Evolutionary conservation across 139 green algal genomes (phyloP).

Genomic region (Eudorina sp.): DNA sequence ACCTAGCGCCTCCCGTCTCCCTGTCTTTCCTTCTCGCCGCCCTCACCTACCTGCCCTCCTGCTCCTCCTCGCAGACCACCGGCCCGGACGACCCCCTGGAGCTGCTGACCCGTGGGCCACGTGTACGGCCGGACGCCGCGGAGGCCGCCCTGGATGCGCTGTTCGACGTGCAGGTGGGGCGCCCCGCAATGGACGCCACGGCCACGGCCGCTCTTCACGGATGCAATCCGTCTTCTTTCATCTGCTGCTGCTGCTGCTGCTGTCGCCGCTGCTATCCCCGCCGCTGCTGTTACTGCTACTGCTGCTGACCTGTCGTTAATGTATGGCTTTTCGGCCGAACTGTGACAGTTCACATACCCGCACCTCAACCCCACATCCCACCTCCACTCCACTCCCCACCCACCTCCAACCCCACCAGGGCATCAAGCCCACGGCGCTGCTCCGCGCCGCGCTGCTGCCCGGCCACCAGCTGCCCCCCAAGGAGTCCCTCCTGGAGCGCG

Average conservation of each 20-base stretch:
- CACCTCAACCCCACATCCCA: too few species aligned
- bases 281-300: too few species aligned
- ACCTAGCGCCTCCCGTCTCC: too few species aligned
- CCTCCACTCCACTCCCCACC: not conserved
- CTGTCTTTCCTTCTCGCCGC: not conserved
- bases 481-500: not conserved
- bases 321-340: too few species aligned
- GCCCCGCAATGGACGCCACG: too few species aligned
- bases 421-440: not conserved
- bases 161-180: conserved; percentile 24
- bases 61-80: not conserved
- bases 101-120: conserved; percentile 24
- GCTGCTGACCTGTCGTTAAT: too few species aligned
- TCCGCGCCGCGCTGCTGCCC: conserved; percentile 34
- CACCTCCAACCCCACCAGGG: not conserved
- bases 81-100: conserved; percentile 44
- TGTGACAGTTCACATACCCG: too few species aligned
- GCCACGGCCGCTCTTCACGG: too few species aligned
- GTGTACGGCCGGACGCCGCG: not conserved
- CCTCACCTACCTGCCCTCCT: not conserved
- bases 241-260: too few species aligned
- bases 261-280: too few species aligned
- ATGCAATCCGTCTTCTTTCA: too few species aligned
- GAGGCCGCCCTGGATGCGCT: conserved; percentile 30
- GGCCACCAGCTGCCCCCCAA: conserved; percentile 6